Evolutionary conservation across 768 basidiomycete species (phyloP).

Genomic region (Pholiota molesta): DNA sequence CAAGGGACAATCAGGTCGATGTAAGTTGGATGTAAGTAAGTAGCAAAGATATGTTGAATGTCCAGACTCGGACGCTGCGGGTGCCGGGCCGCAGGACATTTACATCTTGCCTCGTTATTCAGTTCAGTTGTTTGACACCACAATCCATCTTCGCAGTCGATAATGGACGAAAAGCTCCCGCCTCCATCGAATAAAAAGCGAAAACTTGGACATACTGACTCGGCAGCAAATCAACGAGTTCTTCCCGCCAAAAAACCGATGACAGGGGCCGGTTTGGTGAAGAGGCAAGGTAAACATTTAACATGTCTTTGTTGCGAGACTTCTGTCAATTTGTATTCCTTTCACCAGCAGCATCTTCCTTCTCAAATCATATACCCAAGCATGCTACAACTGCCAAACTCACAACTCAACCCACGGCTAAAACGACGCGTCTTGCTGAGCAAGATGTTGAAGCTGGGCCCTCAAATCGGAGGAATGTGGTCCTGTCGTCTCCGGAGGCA

Average conservation of each 20-base stretch:
- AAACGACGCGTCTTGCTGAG: neutral
- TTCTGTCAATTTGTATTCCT: neutral
- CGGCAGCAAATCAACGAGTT: neutral
- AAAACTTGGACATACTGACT: neutral
- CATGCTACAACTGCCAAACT: neutral
- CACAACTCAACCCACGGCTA: neutral
- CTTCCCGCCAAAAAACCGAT: neutral
- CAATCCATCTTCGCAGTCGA: neutral
- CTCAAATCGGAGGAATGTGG: slow-evolving; percentile 2
- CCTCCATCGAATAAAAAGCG: neutral
- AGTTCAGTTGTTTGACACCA: neutral
- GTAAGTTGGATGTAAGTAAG: no score
- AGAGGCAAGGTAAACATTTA: neutral
- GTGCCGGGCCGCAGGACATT: neutral
- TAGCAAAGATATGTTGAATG: no score
- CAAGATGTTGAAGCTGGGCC: slow-evolving; percentile 13
- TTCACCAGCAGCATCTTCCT: neutral
- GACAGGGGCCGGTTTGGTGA: neutral
- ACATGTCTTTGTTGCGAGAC: no score
- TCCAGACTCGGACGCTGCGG: no score
- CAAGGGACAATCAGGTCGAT: no score
- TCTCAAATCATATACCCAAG: neutral
- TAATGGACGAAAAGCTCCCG: neutral
- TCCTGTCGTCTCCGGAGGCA: neutral
- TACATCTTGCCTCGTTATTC: neutral